Evolutionary conservation across 352 stramenopile species (phyloP), one percentile per base, ranked within the genome.

Genomic region (Phytophthora capsici): DNA sequence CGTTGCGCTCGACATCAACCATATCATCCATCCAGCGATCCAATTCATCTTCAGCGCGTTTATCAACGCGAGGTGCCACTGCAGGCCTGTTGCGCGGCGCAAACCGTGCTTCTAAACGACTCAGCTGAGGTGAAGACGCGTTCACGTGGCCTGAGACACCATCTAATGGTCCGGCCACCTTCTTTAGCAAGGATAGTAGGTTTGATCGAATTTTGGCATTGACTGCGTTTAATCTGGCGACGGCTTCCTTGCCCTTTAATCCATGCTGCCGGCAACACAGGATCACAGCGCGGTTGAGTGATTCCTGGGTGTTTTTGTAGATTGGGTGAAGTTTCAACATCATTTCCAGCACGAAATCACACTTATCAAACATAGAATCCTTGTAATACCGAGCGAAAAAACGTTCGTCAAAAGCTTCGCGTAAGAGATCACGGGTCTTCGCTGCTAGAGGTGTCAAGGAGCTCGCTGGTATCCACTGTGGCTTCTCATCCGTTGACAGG

Each of bases 371-470:
- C 3, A 19, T 3, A 3, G 14, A 32, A 26, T 55, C 55, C 3
- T 56, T 43, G 41, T 50, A 50, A 25, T 60, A 60, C n/a, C 49
- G 32, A 12, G 30, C 40, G 28, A 66, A 66, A 41, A 66, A 59
- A 4, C 49, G 28, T 30, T 55, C 49, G 22, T 66, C 49, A 2
- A 60, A 19, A 45, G 45, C 45, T 52, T 52, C 25, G 9, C 45
- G 45, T 10, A 52, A 30, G 14, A 52, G 26, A 6, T 17, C 10
- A 40, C 49, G 40, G 30, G 61, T 69, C 41, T 62, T 63, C 10
- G 34, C 17, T 25, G 38, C 52, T 19, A 58, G 40, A 16, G 48
- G 48, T 5, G 52, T 59, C 2, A 63, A 28, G 19, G 43, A 26
- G 49, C 52, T 63, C 38, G 45, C 25, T n/a, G 28, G 6, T 23